These are phyloP conservation scores for Leccinellum luteum DNA, from an alignment of 768 basidiomycete genomes.

Conservation along the genomic window DNA sequence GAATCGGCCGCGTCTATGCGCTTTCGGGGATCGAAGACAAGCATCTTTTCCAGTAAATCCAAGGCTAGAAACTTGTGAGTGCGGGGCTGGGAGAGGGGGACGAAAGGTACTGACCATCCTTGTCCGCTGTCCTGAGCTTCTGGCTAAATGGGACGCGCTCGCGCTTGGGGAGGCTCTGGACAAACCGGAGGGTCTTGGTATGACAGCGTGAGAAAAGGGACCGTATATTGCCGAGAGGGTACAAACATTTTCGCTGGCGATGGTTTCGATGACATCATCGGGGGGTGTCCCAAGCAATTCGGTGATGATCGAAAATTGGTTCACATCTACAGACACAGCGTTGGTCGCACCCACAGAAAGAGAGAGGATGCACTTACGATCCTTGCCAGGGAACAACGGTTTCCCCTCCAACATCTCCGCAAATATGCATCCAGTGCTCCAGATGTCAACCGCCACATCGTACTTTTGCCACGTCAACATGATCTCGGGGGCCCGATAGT, in stretches of 20 bases:
- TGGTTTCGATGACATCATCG: slow-evolving; percentile 99
- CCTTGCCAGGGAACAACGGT: slow-evolving; percentile 98
- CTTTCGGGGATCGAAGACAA: slow-evolving; percentile 97
- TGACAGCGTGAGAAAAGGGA: slow-evolving; percentile 11
- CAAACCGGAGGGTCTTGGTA: slow-evolving; percentile 91
- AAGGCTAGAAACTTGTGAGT: slow-evolving; percentile 54
- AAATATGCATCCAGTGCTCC: slow-evolving; percentile 99
- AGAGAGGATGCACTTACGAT: slow-evolving; percentile 65
- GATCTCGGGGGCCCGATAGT: slow-evolving; percentile 99
- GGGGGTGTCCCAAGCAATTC: slow-evolving; percentile 98
- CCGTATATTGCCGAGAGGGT: background rate
- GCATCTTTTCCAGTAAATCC: slow-evolving; percentile 96
- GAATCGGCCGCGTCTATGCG: slow-evolving; percentile 92
- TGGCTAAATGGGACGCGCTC: slow-evolving; percentile 93
- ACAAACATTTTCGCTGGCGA: slow-evolving; percentile 93
- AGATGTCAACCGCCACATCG: slow-evolving; percentile 98
- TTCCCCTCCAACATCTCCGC: slow-evolving; percentile 99
- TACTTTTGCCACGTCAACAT: slow-evolving; percentile 99
- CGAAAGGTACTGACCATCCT: slow-evolving; percentile 60
- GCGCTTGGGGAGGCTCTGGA: slow-evolving; percentile 96
- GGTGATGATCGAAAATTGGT: slow-evolving; percentile 99
- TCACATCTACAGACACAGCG: slow-evolving; percentile 71
- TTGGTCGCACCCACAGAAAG: background rate
- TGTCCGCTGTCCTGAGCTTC: slow-evolving; percentile 86
- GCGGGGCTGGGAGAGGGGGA: background rate